These are phyloP conservation scores for Spathaspora arborariae DNA, from an alignment of 805 yeast species.

Conservation along the genomic window DNA sequence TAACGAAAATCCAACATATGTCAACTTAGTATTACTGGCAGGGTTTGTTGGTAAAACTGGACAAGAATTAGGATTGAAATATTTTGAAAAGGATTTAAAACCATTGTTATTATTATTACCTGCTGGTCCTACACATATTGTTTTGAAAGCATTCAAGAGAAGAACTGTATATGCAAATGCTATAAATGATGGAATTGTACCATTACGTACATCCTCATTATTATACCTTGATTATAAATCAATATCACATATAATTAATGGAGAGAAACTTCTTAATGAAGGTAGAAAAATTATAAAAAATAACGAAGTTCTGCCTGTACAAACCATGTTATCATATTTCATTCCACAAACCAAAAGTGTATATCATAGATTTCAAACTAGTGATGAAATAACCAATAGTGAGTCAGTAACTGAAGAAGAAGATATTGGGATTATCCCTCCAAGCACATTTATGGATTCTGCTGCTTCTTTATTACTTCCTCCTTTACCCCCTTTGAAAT, in stretches of 20 bases:
- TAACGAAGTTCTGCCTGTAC: constrained; percentile 18
- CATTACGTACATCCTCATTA: constrained; percentile 83
- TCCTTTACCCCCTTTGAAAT: constrained; percentile 70
- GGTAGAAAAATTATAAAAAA: constrained; percentile 10
- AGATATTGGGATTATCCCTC: constrained; percentile 42
- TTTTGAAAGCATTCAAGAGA: constrained; percentile 59
- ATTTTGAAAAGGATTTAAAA: constrained; percentile 37
- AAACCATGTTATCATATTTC: constrained; percentile 36
- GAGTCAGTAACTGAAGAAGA: constrained; percentile 11
- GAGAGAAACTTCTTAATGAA: constrained; percentile 8
- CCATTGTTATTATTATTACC: constrained; percentile 79
- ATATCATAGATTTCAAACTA: constrained; percentile 16
- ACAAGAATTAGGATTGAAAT: constrained; percentile 73
- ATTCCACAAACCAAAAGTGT: constrained; percentile 35
- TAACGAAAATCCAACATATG: constrained; percentile 82
- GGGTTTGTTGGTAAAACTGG: constrained; percentile 95
- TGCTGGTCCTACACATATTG: constrained; percentile 62
- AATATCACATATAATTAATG: constrained; percentile 19
- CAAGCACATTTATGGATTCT: constrained; percentile 72
- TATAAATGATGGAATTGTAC: constrained; percentile 92
- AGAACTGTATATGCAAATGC: constrained; percentile 89
- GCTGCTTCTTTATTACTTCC: constrained; percentile 77
- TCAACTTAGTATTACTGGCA: constrained; percentile 76
- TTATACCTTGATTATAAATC: constrained; percentile 85
- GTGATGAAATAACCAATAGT: constrained; percentile 17